These are phyloP conservation scores for Gymnopus androsaceus DNA, from an alignment of 1,284 basidiomycete genomes.

Conservation along the genomic window DNA sequence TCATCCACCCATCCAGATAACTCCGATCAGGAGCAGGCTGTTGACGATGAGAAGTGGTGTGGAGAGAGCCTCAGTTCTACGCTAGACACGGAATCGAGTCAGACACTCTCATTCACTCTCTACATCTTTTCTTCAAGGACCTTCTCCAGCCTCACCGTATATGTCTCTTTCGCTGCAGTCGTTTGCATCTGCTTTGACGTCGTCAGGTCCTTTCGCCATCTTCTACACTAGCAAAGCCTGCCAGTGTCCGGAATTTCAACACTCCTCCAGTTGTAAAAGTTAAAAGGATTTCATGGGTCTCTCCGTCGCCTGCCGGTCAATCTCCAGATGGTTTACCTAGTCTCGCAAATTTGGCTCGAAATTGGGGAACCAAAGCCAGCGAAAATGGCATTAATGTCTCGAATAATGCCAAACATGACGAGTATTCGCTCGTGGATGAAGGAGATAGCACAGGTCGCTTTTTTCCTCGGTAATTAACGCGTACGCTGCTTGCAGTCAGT, in stretches of 20 bases:
- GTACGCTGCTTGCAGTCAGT: conserved; percentile 46
- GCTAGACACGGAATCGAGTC: too few species aligned
- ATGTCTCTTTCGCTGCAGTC: conserved; percentile 69
- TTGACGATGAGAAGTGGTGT: too few species aligned
- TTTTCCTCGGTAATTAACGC: conserved; percentile 17
- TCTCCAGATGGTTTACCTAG: conserved; percentile 39
- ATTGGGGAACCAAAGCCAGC: conserved; percentile 71
- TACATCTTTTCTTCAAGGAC: conserved; percentile 19
- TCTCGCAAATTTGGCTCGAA: conserved; percentile 63
- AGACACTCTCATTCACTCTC: conserved; percentile 20
- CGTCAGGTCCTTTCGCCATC: conserved; percentile 26
- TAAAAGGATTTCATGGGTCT: conserved; percentile 18
- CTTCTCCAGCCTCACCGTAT: conserved; percentile 44
- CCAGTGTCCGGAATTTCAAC: conserved; percentile 31
- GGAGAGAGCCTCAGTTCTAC: too few species aligned
- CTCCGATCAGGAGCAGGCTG: too few species aligned
- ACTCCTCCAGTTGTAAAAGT: conserved; percentile 36
- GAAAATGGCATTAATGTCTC: conserved; percentile 72
- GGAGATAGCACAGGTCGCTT: conserved; percentile 48
- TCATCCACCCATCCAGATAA: too few species aligned
- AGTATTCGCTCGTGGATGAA: conserved; percentile 54
- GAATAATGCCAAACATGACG: conserved; percentile 27
- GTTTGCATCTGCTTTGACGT: conserved; percentile 35
- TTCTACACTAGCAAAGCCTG: conserved; percentile 42
- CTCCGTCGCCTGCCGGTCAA: conserved; percentile 20